Evolutionary conservation across 805 yeast species (phyloP).

Genomic region (Kodamaea kaohsiungensis): DNA sequence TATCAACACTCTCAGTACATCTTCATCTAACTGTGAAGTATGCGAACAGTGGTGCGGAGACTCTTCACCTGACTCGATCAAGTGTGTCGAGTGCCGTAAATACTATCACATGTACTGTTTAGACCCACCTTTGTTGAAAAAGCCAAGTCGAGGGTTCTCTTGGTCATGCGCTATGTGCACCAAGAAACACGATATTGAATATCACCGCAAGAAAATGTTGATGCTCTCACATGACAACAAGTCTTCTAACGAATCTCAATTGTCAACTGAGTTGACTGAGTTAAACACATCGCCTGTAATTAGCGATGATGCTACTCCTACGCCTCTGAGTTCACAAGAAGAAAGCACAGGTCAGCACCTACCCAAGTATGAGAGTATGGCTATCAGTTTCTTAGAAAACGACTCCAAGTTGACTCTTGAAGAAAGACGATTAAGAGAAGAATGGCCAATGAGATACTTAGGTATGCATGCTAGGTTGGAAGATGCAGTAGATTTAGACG

Average conservation of each 20-base stretch:
- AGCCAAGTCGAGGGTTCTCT: constrained; percentile 84
- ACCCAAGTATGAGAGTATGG: constrained; percentile 60
- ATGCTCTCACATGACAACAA: constrained; percentile 46
- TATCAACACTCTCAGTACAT: constrained; percentile 57
- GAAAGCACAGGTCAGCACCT: constrained; percentile 17
- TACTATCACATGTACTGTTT: constrained; percentile 80
- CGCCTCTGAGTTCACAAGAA: neutral
- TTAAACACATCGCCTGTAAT: constrained; percentile 8
- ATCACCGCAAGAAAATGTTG: constrained; percentile 37
- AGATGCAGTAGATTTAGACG: constrained; percentile 76
- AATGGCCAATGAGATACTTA: constrained; percentile 79
- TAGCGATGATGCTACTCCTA: neutral
- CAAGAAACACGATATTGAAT: constrained; percentile 51
- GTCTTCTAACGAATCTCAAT: constrained; percentile 38
- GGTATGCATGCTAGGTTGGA: constrained; percentile 75
- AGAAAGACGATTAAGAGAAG: constrained; percentile 58
- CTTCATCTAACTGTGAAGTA: constrained; percentile 57
- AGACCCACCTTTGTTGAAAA: constrained; percentile 76
- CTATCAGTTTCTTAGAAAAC: constrained; percentile 50
- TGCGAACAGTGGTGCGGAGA: constrained; percentile 84
- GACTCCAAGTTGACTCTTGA: constrained; percentile 44
- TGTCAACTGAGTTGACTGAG: constrained; percentile 22
- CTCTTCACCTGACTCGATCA: constrained; percentile 62
- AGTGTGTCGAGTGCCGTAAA: constrained; percentile 74
- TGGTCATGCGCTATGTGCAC: constrained; percentile 88